These are phyloP conservation scores for Incumbomyces delicatus DNA, from an alignment of 2,329 filamentous ascomycete genomes.

Conservation along the genomic window DNA sequence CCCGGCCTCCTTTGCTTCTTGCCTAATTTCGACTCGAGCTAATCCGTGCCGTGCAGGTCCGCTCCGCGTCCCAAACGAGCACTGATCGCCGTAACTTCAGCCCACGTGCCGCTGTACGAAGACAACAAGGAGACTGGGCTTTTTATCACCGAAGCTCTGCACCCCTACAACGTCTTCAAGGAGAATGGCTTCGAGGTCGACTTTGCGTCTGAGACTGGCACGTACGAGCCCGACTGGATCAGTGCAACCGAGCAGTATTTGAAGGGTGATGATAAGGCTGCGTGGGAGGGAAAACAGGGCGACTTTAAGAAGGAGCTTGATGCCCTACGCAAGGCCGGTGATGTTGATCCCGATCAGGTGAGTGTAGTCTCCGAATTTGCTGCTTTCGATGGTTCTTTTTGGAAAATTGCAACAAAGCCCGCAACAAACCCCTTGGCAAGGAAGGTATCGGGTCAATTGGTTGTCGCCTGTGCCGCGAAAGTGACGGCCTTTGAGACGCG, in stretches of 20 bases:
- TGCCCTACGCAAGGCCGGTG: conserved; percentile 21
- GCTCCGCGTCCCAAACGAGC: conserved; percentile 5
- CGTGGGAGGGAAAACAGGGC: conserved; percentile 26
- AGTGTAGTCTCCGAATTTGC: too few relatives aligned
- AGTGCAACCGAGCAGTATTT: conserved; percentile 28
- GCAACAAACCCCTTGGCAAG: too few relatives aligned
- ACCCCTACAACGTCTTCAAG: conserved; percentile 39
- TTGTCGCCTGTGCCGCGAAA: too few relatives aligned
- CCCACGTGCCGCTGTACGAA: conserved; percentile 22
- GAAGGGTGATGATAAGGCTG: conserved; percentile 23
- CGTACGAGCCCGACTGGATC: conserved; percentile 30
- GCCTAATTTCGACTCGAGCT: too few relatives aligned
- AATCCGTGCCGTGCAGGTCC: too few relatives aligned
- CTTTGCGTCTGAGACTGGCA: conserved; percentile 32
- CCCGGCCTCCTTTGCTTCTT: too few relatives aligned
- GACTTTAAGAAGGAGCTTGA: conserved; percentile 28
- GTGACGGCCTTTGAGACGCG: too few relatives aligned
- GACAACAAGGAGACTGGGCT: conserved; percentile 28
- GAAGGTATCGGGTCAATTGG: neutral
- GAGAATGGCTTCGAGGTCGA: conserved; percentile 28
- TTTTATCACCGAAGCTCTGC: conserved; percentile 41
- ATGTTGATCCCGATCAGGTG: conserved; percentile 21
- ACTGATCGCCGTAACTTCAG: conserved; percentile 18
- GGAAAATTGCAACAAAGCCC: too few relatives aligned
- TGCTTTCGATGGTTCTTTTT: too few relatives aligned